phyloP scores from a whole-genome alignment of 1,139 yeast species.

The Zygosaccharomyces sapae region DNA sequence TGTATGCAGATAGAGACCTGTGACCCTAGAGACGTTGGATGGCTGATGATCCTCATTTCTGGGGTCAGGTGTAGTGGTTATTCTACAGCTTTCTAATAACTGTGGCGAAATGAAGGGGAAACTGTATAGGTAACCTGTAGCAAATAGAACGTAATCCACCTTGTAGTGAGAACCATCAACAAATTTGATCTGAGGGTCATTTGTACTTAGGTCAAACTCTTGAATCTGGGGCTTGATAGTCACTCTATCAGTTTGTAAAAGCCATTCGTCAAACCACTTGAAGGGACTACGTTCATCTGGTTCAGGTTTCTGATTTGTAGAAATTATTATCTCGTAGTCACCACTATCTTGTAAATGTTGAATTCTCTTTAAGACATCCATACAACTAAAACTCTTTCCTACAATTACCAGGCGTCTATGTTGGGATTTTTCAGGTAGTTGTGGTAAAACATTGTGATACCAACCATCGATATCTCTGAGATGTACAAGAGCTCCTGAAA shows the following conservation, averaged over 20 bases:
- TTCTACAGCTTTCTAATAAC: constrained; percentile 18
- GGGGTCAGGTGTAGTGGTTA: constrained; percentile 17
- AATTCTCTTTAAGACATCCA: constrained; percentile 20
- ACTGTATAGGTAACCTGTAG: constrained; percentile 46
- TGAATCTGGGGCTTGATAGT: constrained; percentile 12
- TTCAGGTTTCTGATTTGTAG: constrained; percentile 15
- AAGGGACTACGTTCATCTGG: constrained; percentile 21
- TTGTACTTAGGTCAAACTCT: constrained; percentile 9
- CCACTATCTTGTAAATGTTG: constrained; percentile 11
- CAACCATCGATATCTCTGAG: constrained; percentile 21
- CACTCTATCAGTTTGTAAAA: constrained; percentile 13
- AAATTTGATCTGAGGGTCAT: constrained; percentile 23
- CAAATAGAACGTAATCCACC: constrained; percentile 43
- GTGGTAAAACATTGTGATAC: constrained; percentile 15
- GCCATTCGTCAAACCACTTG: constrained; percentile 22
- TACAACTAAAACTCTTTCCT: constrained; percentile 23
- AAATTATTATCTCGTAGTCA: constrained; percentile 14
- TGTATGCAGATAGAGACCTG: constrained; percentile 42
- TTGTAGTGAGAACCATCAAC: constrained; percentile 38
- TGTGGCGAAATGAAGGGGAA: constrained; percentile 38
- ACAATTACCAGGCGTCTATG: constrained; percentile 16
- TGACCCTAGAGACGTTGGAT: constrained; percentile 28
- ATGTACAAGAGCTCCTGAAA: constrained; percentile 17
- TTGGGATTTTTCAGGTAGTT: constrained; percentile 3
- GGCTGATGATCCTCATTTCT: constrained; percentile 13